phyloP scores from a whole-genome alignment of 768 basidiomycete species.

The Coprinopsis sp. region DNA sequence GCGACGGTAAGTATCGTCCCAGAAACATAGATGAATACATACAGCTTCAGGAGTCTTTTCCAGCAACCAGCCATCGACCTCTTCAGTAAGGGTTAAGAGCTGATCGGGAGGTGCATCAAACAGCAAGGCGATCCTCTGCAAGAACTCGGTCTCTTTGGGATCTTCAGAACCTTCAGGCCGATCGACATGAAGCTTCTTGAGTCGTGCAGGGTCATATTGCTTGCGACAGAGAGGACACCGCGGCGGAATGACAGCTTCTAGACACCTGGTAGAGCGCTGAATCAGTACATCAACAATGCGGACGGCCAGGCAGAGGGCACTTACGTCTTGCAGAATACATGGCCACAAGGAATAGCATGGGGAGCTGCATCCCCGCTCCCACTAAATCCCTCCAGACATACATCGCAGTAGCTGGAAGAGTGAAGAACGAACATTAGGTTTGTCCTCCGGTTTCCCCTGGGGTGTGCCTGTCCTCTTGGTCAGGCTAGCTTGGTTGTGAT shows the following conservation, averaged over 20 bases:
- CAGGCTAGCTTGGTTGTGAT: not conserved
- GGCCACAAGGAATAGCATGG: conserved; percentile 72
- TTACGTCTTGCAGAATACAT: conserved; percentile 68
- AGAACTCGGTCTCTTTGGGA: conserved; percentile 30
- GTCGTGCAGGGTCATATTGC: conserved; percentile 46
- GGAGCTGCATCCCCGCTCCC: conserved; percentile 52
- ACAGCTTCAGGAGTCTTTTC: conserved; percentile 36
- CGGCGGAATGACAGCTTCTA: conserved; percentile 44
- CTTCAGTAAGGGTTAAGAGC: conserved; percentile 33
- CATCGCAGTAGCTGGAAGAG: conserved; percentile 69
- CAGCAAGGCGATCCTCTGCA: conserved; percentile 32
- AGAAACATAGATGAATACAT: conserved; percentile 19
- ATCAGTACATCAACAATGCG: not conserved
- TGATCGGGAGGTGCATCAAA: conserved; percentile 38
- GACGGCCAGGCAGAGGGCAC: conserved; percentile 19
- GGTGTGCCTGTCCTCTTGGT: not conserved
- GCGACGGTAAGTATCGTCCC: not conserved
- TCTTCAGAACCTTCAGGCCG: conserved; percentile 34
- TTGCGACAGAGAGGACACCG: conserved; percentile 68
- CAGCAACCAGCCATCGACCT: conserved; percentile 50
- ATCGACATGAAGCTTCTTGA: conserved; percentile 68
- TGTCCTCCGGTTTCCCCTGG: not conserved
- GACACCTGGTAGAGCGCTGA: conserved; percentile 38
- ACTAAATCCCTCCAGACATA: conserved; percentile 64
- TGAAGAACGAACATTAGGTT: conserved; percentile 53